Evolutionary conservation across 1,284 basidiomycete species (phyloP).

Genomic region (Spongispora temasekensis): DNA sequence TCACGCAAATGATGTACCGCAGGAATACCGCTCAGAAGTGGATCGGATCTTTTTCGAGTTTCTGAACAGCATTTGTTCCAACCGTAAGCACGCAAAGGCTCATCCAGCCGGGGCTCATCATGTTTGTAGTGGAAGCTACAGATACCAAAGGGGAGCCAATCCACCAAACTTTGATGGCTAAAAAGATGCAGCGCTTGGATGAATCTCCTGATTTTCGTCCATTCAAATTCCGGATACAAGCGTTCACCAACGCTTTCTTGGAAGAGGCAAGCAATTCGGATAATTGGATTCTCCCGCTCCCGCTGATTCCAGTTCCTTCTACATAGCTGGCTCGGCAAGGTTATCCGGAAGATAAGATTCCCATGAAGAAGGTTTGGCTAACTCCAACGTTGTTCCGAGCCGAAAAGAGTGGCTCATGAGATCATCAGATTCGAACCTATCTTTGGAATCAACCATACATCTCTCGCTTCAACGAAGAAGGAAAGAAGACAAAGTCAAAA

Average conservation of each 20-base stretch:
- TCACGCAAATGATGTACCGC: constrained; percentile 68
- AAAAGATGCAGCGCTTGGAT: constrained; percentile 95
- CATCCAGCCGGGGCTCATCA: constrained; percentile 11
- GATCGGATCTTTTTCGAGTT: constrained; percentile 93
- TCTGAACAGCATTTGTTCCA: constrained; percentile 87
- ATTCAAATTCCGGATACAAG: constrained; percentile 99
- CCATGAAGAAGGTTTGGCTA: constrained; percentile 78
- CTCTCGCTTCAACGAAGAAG: constrained; percentile 98
- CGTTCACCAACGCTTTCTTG: constrained; percentile 96
- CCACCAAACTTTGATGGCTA: constrained; percentile 98
- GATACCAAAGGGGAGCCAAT: constrained; percentile 96
- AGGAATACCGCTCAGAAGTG: constrained; percentile 80
- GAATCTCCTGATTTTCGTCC: constrained; percentile 97
- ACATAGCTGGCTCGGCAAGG: constrained; percentile 76
- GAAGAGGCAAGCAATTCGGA: constrained; percentile 67
- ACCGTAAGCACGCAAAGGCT: constrained; percentile 59
- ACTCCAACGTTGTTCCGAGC: constrained; percentile 10
- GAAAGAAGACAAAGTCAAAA: constrained; percentile 99
- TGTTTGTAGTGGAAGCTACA: constrained; percentile 77
- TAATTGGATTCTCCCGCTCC: constrained; percentile 9
- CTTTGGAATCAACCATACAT: constrained; percentile 95
- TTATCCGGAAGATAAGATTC: constrained; percentile 83
- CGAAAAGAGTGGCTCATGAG: constrained; percentile 19
- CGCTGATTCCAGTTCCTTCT: constrained; percentile 18
- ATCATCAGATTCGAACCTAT: constrained; percentile 87